A percentile compares a stretch with the other conserved stretches of the same genome.
phyloP scores from a whole-genome alignment of 2,329 filamentous ascomycete genomes.

The Talaromyces sp. region DNA sequence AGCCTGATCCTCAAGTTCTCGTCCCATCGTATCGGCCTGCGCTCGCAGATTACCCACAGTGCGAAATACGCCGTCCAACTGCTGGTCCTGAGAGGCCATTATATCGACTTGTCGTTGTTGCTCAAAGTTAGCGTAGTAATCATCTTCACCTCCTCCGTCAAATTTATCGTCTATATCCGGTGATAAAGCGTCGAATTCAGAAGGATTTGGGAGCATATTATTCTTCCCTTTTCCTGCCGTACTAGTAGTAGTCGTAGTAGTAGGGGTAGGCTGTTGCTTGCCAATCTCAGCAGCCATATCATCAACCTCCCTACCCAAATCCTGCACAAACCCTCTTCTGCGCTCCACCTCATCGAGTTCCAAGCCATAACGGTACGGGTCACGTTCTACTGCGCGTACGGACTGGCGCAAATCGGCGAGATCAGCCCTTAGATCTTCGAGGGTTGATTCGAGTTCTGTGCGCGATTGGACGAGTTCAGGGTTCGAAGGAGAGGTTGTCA shows the following conservation, averaged over 20 bases:
- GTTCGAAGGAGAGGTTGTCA: conserved; percentile 64
- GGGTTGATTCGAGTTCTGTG: conserved; percentile 72
- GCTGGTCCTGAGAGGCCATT: conserved; percentile 90
- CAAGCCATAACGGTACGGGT: conserved; percentile 82
- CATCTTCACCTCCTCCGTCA: conserved; percentile 41
- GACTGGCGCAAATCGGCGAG: conserved; percentile 82
- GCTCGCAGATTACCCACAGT: conserved; percentile 86
- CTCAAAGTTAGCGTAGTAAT: conserved; percentile 76
- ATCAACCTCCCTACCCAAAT: conserved; percentile 83
- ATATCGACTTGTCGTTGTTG: conserved; percentile 85
- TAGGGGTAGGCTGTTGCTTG: conserved; percentile 34
- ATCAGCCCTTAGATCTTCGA: conserved; percentile 72
- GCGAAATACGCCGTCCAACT: conserved; percentile 84
- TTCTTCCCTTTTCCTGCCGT: conserved; percentile 31
- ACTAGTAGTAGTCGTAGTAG: background rate
- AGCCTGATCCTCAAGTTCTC: conserved; percentile 90
- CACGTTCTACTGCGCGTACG: conserved; percentile 78
- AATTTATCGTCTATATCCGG: conserved; percentile 36
- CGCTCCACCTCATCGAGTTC: conserved; percentile 75
- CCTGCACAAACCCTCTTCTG: conserved; percentile 74
- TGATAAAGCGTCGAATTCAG: conserved; percentile 47
- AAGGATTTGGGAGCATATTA: conserved; percentile 54
- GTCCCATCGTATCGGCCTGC: conserved; percentile 93
- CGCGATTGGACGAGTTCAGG: conserved; percentile 63
- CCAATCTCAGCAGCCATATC: conserved; percentile 80